Percentiles rank a stretch among this genome's conserved stretches.
phyloP scores from a whole-genome alignment of 2,329 filamentous ascomycete species.

The Botrytis squamosa region DNA sequence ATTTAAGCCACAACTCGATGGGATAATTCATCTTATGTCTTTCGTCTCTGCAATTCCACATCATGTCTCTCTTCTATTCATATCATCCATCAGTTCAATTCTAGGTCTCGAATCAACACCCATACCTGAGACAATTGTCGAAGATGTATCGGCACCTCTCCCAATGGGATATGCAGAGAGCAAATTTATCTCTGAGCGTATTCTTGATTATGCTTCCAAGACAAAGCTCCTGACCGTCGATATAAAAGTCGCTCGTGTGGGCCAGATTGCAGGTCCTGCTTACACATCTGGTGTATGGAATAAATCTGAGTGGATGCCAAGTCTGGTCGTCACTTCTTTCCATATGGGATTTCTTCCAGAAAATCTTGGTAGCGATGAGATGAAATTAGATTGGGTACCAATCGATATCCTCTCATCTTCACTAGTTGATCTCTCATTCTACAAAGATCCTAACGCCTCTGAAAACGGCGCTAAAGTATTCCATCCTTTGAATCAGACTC shows the following conservation, averaged over 20 bases:
- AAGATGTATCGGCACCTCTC: slow-evolving; percentile 19
- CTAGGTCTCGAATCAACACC: slow-evolving; percentile 26
- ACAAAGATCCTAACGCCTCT: background rate
- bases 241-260: slow-evolving; percentile 45
- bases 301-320: slow-evolving; percentile 1
- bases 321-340: slow-evolving; percentile 2
- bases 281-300: slow-evolving; percentile 4
- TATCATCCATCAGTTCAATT: slow-evolving; percentile 34
- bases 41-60: slow-evolving; percentile 20
- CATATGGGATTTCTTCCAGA: slow-evolving; percentile 1
- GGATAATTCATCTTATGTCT: slow-evolving; percentile 43
- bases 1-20: slow-evolving; percentile 41
- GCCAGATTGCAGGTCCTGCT: slow-evolving; percentile 46
- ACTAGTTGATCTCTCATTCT: background rate
- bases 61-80: slow-evolving; percentile 32
- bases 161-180: slow-evolving; percentile 34
- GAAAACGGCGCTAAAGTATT: background rate
- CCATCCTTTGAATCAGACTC: background rate
- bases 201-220: slow-evolving; percentile 44
- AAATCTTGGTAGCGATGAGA: background rate
- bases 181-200: slow-evolving; percentile 38
- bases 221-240: slow-evolving; percentile 34
- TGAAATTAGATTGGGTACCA: slow-evolving; percentile 12
- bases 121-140: slow-evolving; percentile 5
- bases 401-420: slow-evolving; percentile 11